A percentile compares a stretch with the other conserved stretches of the same genome.
phyloP scores from a whole-genome alignment of 73 alveolate genomes.

The Symbiodinium pilosum region DNA sequence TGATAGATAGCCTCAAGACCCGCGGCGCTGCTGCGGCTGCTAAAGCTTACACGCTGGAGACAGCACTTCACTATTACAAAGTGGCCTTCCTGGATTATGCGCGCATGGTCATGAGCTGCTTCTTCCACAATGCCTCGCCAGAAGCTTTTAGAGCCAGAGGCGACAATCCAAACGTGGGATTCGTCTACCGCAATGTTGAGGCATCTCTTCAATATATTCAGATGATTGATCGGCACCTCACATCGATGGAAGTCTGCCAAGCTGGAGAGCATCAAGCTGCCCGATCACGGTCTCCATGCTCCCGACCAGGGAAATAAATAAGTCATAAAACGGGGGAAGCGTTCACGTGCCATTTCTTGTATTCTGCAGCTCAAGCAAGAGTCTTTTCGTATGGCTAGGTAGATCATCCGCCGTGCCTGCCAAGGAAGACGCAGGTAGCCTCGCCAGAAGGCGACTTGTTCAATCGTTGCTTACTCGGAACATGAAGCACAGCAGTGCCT shows the following conservation, averaged over 20 bases:
- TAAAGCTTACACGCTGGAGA: conserved; percentile 4
- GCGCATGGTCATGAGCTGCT: conserved; percentile 32
- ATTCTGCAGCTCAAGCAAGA: no score
- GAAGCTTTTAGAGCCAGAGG: conserved; percentile 10
- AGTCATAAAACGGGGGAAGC: no score
- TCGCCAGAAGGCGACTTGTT: no score
- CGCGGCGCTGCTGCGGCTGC: neutral
- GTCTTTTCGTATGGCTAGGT: no score
- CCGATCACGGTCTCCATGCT: conserved; percentile 22
- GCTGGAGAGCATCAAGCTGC: neutral
- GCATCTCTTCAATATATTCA: conserved; percentile 36
- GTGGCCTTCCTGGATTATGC: conserved; percentile 75
- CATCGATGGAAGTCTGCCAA: conserved; percentile 14
- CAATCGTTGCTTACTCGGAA: no score
- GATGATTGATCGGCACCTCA: conserved; percentile 25
- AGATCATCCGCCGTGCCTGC: no score
- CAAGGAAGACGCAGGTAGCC: no score
- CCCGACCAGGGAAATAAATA: no score
- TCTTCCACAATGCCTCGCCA: conserved; percentile 73
- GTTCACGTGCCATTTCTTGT: no score
- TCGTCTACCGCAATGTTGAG: conserved; percentile 61
- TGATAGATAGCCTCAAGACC: neutral
- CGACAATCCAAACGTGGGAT: conserved; percentile 38
- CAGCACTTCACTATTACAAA: conserved; percentile 44
- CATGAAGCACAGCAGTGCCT: no score